These are phyloP conservation scores for Leccinum griseonigrum DNA, from an alignment of 1,284 basidiomycete genomes.

Conservation along the genomic window DNA sequence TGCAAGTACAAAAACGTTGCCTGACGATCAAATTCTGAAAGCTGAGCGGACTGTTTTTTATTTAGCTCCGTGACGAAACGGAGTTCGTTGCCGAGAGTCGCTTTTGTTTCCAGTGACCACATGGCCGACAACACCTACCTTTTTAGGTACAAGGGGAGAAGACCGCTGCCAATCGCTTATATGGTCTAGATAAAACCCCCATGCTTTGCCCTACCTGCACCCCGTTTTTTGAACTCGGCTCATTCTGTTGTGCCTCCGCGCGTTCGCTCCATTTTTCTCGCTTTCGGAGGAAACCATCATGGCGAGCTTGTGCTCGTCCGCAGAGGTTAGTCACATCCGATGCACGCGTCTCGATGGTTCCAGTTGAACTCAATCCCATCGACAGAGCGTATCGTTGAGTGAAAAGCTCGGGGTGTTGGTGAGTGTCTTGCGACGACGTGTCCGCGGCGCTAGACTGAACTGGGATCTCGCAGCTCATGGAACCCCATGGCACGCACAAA, in stretches of 20 bases:
- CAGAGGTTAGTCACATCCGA: constrained; percentile 24
- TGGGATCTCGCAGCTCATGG: constrained; percentile 8
- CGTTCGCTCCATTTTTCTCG: not conserved
- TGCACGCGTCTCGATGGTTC: not conserved
- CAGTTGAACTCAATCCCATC: constrained; percentile 9
- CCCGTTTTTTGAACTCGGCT: constrained; percentile 7
- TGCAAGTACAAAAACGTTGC: not conserved
- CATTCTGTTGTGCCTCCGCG: constrained; percentile 1
- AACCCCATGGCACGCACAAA: constrained; percentile 46
- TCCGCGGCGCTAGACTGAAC: constrained; percentile 2
- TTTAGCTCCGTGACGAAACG: constrained; percentile 8
- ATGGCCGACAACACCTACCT: constrained; percentile 29
- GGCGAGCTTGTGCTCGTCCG: constrained; percentile 27
- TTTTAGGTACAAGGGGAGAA: constrained; percentile 27
- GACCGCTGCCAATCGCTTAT: constrained; percentile 8
- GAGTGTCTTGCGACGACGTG: not conserved
- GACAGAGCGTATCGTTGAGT: constrained; percentile 23
- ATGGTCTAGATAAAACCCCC: constrained; percentile 15
- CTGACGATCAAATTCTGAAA: constrained; percentile 1
- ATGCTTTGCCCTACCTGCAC: not conserved
- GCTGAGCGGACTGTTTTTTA: not conserved
- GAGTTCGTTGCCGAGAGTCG: not conserved
- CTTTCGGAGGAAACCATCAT: constrained; percentile 12
- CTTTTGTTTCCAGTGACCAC: constrained; percentile 26
- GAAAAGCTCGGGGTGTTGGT: constrained; percentile 22